Evolutionary conservation across 768 basidiomycete genomes (phyloP).

Genomic region (Glaciozyma martinii): DNA sequence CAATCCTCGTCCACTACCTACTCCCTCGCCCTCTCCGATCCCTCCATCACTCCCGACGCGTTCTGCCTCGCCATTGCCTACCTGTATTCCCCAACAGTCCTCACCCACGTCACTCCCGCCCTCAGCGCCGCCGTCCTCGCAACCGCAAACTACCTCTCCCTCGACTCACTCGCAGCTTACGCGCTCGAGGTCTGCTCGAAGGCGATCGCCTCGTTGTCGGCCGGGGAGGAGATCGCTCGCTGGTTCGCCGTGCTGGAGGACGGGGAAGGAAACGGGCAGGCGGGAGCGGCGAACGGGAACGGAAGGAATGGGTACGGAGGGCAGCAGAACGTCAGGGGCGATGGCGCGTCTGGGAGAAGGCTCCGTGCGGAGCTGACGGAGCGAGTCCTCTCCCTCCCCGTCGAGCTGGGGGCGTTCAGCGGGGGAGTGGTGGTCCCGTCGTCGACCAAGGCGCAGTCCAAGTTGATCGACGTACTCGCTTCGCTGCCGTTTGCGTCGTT

Average conservation of each 20-base stretch:
- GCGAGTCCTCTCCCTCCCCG: neutral
- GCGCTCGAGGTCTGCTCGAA: conserved; percentile 1
- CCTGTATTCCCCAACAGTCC: conserved; percentile 18
- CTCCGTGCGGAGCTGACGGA: neutral
- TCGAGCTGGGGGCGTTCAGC: conserved; percentile 8
- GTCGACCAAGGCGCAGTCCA: neutral
- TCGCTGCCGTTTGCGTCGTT: conserved; percentile 17
- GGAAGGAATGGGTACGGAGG: neutral
- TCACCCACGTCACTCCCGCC: neutral
- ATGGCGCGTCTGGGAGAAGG: neutral
- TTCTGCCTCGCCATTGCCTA: conserved; percentile 16
- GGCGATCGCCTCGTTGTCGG: neutral
- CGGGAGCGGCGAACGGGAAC: neutral
- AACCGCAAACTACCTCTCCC: conserved; percentile 9
- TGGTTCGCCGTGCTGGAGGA: conserved; percentile 12
- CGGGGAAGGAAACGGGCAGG: neutral
- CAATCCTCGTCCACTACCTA: neutral
- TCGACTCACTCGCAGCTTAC: conserved; percentile 3
- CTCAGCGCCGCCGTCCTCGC: conserved; percentile 8
- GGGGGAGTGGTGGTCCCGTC: neutral
- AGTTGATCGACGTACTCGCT: conserved; percentile 11
- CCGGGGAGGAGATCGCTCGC: neutral
- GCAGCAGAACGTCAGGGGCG: too few relatives aligned
- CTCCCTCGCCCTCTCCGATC: conserved; percentile 6
- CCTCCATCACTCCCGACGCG: conserved; percentile 1